phyloP scores from a whole-genome alignment of 441 rosid genomes.

The Gossypium laxum region DNA sequence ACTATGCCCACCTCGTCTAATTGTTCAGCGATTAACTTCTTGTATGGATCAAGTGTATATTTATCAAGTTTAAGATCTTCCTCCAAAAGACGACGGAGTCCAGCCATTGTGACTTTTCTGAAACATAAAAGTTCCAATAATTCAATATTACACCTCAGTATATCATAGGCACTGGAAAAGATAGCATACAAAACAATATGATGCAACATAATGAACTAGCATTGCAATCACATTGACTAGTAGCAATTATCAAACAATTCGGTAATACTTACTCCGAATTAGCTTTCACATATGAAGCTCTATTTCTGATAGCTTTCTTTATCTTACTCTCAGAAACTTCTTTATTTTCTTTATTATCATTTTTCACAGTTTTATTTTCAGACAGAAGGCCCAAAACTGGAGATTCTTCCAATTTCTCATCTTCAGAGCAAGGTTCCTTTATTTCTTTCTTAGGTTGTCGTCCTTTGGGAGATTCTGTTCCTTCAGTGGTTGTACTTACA shows the following conservation, averaged over 20 bases:
- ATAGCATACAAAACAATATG: not conserved
- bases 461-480: constrained; percentile 33
- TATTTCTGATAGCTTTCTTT: constrained; percentile 46
- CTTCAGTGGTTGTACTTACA: constrained; percentile 24
- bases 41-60: constrained; percentile 52
- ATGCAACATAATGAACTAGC: not conserved
- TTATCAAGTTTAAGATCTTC: constrained; percentile 63
- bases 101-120: constrained; percentile 66
- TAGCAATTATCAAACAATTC: constrained; percentile 8
- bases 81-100: constrained; percentile 73
- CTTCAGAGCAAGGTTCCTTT: constrained; percentile 36
- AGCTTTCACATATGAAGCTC: constrained; percentile 48
- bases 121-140: constrained; percentile 11
- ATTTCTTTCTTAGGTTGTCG: constrained; percentile 28
- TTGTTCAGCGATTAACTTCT: constrained; percentile 49
- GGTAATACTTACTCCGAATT: constrained; percentile 53
- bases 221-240: constrained; percentile 8
- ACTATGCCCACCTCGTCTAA: constrained; percentile 50
- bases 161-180: not conserved
- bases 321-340: constrained; percentile 43
- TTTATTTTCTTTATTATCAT: constrained; percentile 25
- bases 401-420: constrained; percentile 61
- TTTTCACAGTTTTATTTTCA: constrained; percentile 26
- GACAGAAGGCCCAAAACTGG: constrained; percentile 68
- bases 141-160: not conserved